Conservation (phyloP, 2,329 filamentous ascomycete species). For the Cordyceps javanica region DNA sequence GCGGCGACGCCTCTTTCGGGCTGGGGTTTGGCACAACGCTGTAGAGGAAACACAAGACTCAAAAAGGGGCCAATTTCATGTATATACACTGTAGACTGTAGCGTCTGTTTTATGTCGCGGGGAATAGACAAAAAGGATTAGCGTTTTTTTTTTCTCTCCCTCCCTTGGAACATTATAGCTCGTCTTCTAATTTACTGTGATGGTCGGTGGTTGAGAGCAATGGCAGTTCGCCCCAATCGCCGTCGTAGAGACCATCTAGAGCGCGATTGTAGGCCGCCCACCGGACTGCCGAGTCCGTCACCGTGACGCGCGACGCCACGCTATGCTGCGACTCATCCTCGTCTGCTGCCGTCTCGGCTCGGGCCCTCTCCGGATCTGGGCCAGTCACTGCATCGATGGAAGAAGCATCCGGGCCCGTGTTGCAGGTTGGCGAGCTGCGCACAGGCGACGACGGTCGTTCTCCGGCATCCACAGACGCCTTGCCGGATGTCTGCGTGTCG, state of each 20-base stretch:
- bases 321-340: slow-evolving; percentile 12
- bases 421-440: background rate
- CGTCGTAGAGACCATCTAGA: slow-evolving; percentile 22
- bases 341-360: background rate
- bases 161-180: no score
- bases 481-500: background rate
- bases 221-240: slow-evolving; percentile 25
- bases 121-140: no score
- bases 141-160: no score
- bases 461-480: background rate
- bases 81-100: background rate
- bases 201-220: slow-evolving; percentile 30
- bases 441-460: background rate
- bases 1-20: slow-evolving; percentile 58
- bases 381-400: background rate
- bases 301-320: slow-evolving; percentile 14
- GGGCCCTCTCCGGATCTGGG: background rate
- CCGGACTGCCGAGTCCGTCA: slow-evolving; percentile 20
- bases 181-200: slow-evolving; percentile 26
- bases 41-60: slow-evolving; percentile 3
- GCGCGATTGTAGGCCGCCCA: slow-evolving; percentile 30
- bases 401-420: background rate
- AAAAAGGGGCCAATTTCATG: background rate
- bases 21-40: slow-evolving; percentile 12
- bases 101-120: background rate